Evolutionary conservation across 2,329 filamentous ascomycete genomes (phyloP), one percentile per base, ranked within the genome.

Genomic region (Fusarium buharicum): DNA sequence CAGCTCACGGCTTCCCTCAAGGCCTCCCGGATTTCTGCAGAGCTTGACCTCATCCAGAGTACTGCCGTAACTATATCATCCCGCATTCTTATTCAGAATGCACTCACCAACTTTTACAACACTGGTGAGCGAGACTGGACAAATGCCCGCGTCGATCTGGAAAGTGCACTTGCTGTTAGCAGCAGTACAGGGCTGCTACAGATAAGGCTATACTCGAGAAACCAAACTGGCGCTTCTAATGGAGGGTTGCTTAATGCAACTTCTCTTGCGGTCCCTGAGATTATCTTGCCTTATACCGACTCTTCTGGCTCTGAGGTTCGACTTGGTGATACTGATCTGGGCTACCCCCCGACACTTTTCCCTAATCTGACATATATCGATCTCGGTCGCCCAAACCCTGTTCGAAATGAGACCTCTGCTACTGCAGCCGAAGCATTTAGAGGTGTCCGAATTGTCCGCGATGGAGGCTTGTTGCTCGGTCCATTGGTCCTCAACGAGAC

Each of bases 1-100:
- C 80, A 87, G 22, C 82, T 97, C 60, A 92, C 92, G 2, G 93
- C 93, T 7, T 93, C 90, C 3, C 86, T 97, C 72, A 97, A 97
- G 75, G 90, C 93, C 17, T 88, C 90, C 27, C 90, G 94, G 72
- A 84, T 97, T 62, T 82, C 90, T 6, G 89, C 91, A 48, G 90
- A 92, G 72, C 84, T 97, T 51, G 82, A 91, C 47, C 83, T 97
- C 47, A 86, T 96, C 66, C 86, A 93, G 77, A 90, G 90, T 28
- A 89, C 87, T 56, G 90, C 88, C 71, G 81, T 83, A 51, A 89
- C 90, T 50, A 89, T 95, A 39, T 81, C 89, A 7, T 93, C 91
- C 0, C 81, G 87, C 57, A 74, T 89, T 17, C 72, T 89, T 18
- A 75, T 90, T 16, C 87, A 90, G 68, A 54, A 77, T 14, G 79